Evolutionary conservation across 352 stramenopile species (phyloP), one percentile per base, ranked within the genome.

Genomic region (Pythium sukuiense): DNA sequence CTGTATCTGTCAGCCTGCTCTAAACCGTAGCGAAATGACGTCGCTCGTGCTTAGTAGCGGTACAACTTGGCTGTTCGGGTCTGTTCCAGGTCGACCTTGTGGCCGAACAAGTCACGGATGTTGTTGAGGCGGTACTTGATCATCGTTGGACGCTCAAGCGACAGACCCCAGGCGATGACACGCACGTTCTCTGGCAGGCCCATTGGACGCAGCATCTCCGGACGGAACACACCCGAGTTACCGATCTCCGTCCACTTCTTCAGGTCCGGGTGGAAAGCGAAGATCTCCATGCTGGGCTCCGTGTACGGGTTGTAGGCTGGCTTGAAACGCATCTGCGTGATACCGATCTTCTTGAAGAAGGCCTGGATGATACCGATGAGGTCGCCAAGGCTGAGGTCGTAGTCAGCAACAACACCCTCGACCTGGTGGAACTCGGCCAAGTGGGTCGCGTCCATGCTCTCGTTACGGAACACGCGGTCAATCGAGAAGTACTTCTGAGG

Each of bases 221-320:
- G 98, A 33, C 98, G 93, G 90, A 99, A 99, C 75, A 99, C 99
- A 52, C 98, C 97, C 13, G 92, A 98, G 85, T 99, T 99, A 52
- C 97, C 97, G 68, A 99, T 98, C 76, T 99, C 97, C n/a, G 96
- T 99, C 96, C 97, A 99, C 77, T 99, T 99, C 68, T 99, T 99
- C 54, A 99, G 82, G 78, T 99, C 97, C 43, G 97, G 97, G 83
- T 99, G 97, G 85, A 99, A 99, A 45, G 97, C 97, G 77, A 99
- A 99, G 75, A 99, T 99, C 78, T 99, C 98, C 98, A 99, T 99
- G 39, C 89, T 98, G 20, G 98, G 98, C 83, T 99, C 98, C 49
- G 98, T 99, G 89, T 99, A 99, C 35, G 98, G 98, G 80, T 99
- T 99, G 87, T 99, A 99, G 27, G 98, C 98, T 18, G 98, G 98